These are phyloP conservation scores for Mycena vulgaris DNA, from an alignment of 768 basidiomycete genomes.

Conservation along the genomic window DNA sequence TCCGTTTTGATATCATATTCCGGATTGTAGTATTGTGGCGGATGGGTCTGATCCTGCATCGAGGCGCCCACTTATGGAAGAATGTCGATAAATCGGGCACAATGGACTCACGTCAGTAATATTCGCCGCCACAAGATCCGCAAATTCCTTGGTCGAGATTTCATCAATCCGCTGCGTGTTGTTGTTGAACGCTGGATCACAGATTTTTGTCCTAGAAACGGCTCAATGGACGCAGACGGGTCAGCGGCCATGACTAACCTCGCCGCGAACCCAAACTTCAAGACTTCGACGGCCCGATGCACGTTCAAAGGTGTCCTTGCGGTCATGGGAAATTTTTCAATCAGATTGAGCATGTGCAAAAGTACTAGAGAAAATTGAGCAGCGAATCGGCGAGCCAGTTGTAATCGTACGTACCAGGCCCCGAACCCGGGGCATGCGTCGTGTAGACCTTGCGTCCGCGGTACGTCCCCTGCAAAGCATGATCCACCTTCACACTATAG, in stretches of 20 bases:
- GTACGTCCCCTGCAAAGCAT: slow-evolving; percentile 85
- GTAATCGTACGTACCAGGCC: slow-evolving; percentile 66
- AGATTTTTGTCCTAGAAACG: slow-evolving; percentile 79
- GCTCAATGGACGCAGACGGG: neutral
- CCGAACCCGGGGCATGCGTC: slow-evolving; percentile 87
- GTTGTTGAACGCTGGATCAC: slow-evolving; percentile 82
- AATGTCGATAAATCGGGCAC: slow-evolving; percentile 3
- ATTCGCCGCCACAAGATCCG: slow-evolving; percentile 70
- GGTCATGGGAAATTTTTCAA: slow-evolving; percentile 79
- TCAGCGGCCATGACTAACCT: slow-evolving; percentile 49
- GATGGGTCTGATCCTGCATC: slow-evolving; percentile 85
- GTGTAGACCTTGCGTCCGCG: slow-evolving; percentile 87
- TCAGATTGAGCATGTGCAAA: slow-evolving; percentile 90
- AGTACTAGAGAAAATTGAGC: slow-evolving; percentile 63
- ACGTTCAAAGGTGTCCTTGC: slow-evolving; percentile 74
- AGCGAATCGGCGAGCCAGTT: neutral
- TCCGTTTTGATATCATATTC: slow-evolving; percentile 83
- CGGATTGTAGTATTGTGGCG: slow-evolving; percentile 87
- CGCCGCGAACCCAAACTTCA: slow-evolving; percentile 80
- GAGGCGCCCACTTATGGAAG: neutral
- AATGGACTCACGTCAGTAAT: slow-evolving; percentile 80
- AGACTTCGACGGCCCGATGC: slow-evolving; percentile 87
- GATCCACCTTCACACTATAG: slow-evolving; percentile 79
- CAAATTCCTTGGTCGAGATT: slow-evolving; percentile 81
- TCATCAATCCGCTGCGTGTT: slow-evolving; percentile 69